Evolutionary conservation across 495 filamentous ascomycete species (phyloP), one percentile per base, ranked within the genome.

Genomic region (Geoglossum glabrum): DNA sequence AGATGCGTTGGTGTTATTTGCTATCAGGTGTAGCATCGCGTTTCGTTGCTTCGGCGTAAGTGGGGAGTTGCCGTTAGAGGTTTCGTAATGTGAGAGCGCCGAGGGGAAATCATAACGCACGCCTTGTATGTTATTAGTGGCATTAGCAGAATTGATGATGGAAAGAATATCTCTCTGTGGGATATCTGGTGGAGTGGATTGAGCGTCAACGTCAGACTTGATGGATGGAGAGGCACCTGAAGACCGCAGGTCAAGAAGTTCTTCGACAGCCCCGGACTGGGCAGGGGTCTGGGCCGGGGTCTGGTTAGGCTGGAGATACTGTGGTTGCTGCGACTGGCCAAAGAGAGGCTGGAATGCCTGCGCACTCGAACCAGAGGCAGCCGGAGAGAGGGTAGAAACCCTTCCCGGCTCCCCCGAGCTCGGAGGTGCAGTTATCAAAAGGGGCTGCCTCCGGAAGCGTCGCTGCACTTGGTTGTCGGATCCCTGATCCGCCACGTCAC

Each of bases 141-240:
- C 82, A 66, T 89, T 90, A 57, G 83, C 78, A 61, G 83, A 83
- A 54, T 89, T 82, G 63, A 93, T 90, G 55, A 90, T 78, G 61
- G 83, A 87, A 80, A 95, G 85, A 72, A 95, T 94, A 60, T 86
- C 82, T 36, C 82, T 78, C 58, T 81, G 77, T 23, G 79, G 73
- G 72, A 25, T 64, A 25, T 58, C 28, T 9, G 30, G 36, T 28
- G 56, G 34, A 45, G 5, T 26, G 26, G 36, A 15, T 21, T 10
- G 45, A 46, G 25, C 55, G 15, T 60, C 54, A 7, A 52, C 23
- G 26, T 69, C 65, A 26, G 61, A 25, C 27, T 62, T 54, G 13
- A 63, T 38, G 23, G 60, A 57, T 19, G 64, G 64, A 17, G 36
- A 46, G 2, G 8, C 43, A 25, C 9, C 33, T 49, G 31, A 38